Evolutionary conservation across 129 eudicot species (phyloP), one percentile per base, ranked within the genome.

Genomic region (Calendula officinalis): DNA sequence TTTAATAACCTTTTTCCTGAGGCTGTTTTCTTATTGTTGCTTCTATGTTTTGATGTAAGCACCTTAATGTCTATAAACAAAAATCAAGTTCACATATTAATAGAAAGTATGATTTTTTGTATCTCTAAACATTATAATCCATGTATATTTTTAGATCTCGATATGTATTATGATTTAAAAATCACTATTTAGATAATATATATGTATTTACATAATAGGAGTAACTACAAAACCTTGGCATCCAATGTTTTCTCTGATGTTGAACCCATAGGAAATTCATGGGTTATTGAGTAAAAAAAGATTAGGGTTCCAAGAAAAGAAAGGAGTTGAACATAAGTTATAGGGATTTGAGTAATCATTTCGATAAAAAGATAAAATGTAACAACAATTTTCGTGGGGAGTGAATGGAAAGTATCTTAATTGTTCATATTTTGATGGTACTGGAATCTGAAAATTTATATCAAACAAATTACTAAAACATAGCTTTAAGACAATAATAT

Each of bases 31-130:
- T 92, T 76, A 73, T 88, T 37, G 98, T 96, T 54, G 98, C 98
- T 92, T 92, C 98, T 78, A 96, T 77, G 78, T 92, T 92, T 80
- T 92, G 98, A 62, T 96, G 96, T 69, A 92, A 83, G 54, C 98
- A 95, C 71, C 96, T 85, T 76, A 88, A 73, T 64, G 96, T 92
- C 98, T 92, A 84, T 16, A 79, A 74, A 52, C 30, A 69, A 54
- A 22, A 5, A 44, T 9, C 17, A 58, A 69, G 17, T 56, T 17
- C 56, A 57, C 50, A 55, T 14, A 46, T 16, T 47, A 35, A 73
- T 33, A 4, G 12, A 16, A n/a, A n/a, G n/a, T n/a, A n/a, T n/a
- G n/a, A n/a, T n/a, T n/a, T n/a, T n/a, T n/a, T n/a, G n/a, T n/a
- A n/a, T n/a, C n/a, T n/a, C n/a, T n/a, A n/a, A n/a, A n/a, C n/a